Percentiles rank a stretch among this genome's conserved stretches.
Evolutionary conservation across 495 filamentous ascomycete genomes (phyloP).

Genomic region (Astrothelium macrocarpum): DNA sequence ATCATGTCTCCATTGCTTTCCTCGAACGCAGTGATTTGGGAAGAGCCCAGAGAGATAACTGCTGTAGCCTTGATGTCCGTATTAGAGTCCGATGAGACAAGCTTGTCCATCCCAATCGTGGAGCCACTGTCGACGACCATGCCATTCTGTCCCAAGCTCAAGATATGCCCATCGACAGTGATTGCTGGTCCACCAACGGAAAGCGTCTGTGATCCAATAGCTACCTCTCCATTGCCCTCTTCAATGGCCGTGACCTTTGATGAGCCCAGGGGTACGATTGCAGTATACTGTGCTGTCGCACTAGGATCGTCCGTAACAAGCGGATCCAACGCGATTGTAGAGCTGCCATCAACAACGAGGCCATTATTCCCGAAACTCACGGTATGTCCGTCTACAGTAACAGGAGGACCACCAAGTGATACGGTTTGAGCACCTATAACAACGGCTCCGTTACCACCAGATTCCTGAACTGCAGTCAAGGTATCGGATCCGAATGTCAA

Average conservation of each 20-base stretch:
- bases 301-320: neutral
- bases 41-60: neutral
- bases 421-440: neutral
- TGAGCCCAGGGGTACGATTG: neutral
- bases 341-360: neutral
- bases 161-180: slow-evolving; percentile 5
- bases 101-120: slow-evolving; percentile 6
- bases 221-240: neutral
- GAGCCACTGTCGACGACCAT: slow-evolving; percentile 5
- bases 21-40: neutral
- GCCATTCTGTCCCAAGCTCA: slow-evolving; percentile 8
- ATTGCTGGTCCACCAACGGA: slow-evolving; percentile 8
- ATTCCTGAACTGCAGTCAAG: neutral
- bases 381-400: neutral
- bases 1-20: neutral
- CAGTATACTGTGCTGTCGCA: neutral
- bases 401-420: neutral
- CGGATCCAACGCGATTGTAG: neutral
- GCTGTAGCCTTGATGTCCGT: neutral
- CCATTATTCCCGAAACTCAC: neutral
- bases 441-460: neutral
- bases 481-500: neutral
- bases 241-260: neutral
- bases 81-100: neutral
- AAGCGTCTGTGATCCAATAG: slow-evolving; percentile 5